A percentile compares a stretch with the other conserved stretches of the same genome.
These are phyloP conservation scores for Sanguinoderma infundibulare DNA, from an alignment of 1,284 basidiomycete genomes.

Conservation along the genomic window DNA sequence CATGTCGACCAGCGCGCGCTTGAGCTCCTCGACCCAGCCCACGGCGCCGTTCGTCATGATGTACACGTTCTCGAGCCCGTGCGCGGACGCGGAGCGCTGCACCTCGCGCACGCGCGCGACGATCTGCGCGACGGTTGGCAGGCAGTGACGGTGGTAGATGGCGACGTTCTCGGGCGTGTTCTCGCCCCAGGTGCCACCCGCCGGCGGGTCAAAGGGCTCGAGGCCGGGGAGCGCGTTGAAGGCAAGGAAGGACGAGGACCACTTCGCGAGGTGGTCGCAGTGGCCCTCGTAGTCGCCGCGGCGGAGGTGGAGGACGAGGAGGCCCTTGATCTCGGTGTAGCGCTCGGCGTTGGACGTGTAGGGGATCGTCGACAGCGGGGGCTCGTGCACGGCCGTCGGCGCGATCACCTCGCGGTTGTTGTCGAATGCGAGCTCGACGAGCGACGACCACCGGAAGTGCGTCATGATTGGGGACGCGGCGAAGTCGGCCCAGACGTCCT, in stretches of 20 bases:
- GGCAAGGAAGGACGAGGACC: constrained; percentile 45
- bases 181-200: constrained; percentile 30
- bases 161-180: constrained; percentile 33
- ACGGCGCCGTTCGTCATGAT: constrained; percentile 60
- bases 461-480: constrained; percentile 42
- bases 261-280: constrained; percentile 51
- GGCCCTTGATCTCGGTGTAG: constrained; percentile 38
- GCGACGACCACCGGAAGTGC: constrained; percentile 45
- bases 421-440: constrained; percentile 43
- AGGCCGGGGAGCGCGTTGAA: constrained; percentile 49
- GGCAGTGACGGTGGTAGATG: constrained; percentile 50
- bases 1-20: constrained; percentile 38
- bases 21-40: constrained; percentile 46
- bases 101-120: constrained; percentile 46
- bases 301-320: constrained; percentile 64
- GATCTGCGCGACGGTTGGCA: constrained; percentile 50
- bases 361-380: constrained; percentile 22
- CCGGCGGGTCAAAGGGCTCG: constrained; percentile 42
- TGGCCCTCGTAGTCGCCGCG: constrained; percentile 64
- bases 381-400: constrained; percentile 23
- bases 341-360: constrained; percentile 22
- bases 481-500: constrained; percentile 42
- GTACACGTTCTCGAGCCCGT: constrained; percentile 45
- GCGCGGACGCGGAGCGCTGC: constrained; percentile 27
- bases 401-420: constrained; percentile 41